Evolutionary conservation across 352 stramenopile genomes (phyloP), one percentile per base, ranked within the genome.

Genomic region (Phytophthora litchii): DNA sequence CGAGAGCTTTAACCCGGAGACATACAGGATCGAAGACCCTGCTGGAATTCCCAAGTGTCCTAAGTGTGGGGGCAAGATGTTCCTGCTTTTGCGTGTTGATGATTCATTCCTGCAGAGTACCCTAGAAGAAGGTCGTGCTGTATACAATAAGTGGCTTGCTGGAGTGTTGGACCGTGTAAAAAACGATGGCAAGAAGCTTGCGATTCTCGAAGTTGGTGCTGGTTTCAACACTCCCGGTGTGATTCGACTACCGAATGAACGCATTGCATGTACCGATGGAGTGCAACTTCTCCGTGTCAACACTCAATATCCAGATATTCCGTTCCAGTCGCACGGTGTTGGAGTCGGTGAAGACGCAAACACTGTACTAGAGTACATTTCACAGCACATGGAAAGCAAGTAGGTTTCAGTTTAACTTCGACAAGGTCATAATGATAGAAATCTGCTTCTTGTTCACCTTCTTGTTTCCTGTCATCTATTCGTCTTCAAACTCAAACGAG

Each of bases 211-310:
- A 46, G 55, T 92, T 31, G 83, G 83, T 16, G 79, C 73, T 29
- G 79, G 83, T 3, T 91, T 88, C 61, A 92, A 91, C 53, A 92
- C 83, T 0, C 83, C 80, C 0, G 76, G 63, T 1, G 78, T 92
- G 11, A 44, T 89, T 11, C 72, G 80, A 1, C 54, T 88, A 13
- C 80, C 80, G 1, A 74, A 88, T 34, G 80, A 92, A 43, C 64
- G 65, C 2, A 51, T 89, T 45, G 75, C 75, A 4, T 58, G 62
- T 8, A 48, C 59, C 3, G 51, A 81, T 11, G 70, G 71, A n/a
- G 78, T 85, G 16, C 57, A 59, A 14, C 67, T 92, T 40, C 57
- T 92, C 10, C 76, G 83, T 20, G 61, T 92, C 3, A 91, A 92
- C 40, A 61, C 58, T 6, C 54, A 79, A 9, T 64, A 91, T 16